Evolutionary conservation across 169 alveolate genomes (phyloP), one percentile per base, ranked within the genome.

Genomic region (Theileria annulata): DNA sequence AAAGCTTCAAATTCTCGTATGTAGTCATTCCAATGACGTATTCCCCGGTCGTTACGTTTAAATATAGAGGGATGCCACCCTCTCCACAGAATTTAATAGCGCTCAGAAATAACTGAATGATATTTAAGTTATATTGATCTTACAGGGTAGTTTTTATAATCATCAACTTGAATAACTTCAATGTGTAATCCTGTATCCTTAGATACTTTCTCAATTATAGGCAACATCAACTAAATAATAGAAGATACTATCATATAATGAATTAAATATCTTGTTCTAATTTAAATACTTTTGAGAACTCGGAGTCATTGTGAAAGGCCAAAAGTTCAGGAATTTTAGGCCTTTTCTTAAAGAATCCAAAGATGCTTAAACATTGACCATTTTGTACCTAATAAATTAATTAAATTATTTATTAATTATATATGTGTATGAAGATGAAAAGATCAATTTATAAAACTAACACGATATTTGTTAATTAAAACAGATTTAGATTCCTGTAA

Each of bases 1-100:
- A 93, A 25, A 73, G 80, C 59, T 77, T 64, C 64, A 93, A 73
- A 64, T 93, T 93, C 33, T 80, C 80, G 33, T 82, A 80, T 12
- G 93, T 84, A 2, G 96, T 92, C 1, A 94, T 94, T 19, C 96
- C 96, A 35, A 95, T 87, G 49, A 93, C 92, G 56, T 78, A 87
- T 47, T 76, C 68, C 33, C 85, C 89, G 10, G 95, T 87, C 10
- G 68, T 67, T 63, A 92, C 66, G 60, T 93, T 93, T 58, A 82
- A 90, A 72, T 75, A 93, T 74, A 87, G 92, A 19, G 96, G 96
- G n/a, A 93, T 75, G n/a, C 96, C 96, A 0, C 94, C 94, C 68
- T 94, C 88, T 54, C 88, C 75, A 9, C 90, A 78, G 48, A 70
- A 67, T 42, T 73, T 66, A 42, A 88, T 93, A 42, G 92, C 71